A percentile compares a stretch with the other conserved stretches of the same genome.
Evolutionary conservation across 2,329 filamentous ascomycete species (phyloP).

Genomic region (Teratosphaeria zuluensis): DNA sequence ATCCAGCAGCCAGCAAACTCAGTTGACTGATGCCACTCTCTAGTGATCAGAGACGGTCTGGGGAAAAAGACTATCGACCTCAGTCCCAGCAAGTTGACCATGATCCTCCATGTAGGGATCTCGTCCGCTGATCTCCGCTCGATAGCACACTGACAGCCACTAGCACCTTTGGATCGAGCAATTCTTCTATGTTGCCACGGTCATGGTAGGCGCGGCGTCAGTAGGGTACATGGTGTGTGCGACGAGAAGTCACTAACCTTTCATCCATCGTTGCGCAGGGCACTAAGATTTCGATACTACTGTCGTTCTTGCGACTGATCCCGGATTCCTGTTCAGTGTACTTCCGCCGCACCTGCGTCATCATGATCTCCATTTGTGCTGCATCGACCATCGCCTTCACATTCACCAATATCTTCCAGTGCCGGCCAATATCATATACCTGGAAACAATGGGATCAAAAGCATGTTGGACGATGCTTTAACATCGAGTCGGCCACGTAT

Average conservation of each 20-base stretch:
- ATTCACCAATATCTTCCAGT: constrained; percentile 1
- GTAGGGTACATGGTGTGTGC: no score
- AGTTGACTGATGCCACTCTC: neutral
- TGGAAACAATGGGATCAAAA: constrained; percentile 2
- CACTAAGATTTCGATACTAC: constrained; percentile 5
- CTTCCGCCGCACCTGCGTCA: constrained; percentile 2
- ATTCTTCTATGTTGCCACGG: constrained; percentile 1
- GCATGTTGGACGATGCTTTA: constrained; percentile 11
- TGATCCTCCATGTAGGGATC: constrained; percentile 1
- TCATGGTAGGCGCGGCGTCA: neutral
- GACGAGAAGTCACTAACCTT: no score
- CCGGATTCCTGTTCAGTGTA: neutral
- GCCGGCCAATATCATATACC: constrained; percentile 1
- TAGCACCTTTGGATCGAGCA: constrained; percentile 2
- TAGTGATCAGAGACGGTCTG: constrained; percentile 2
- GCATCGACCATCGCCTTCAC: neutral
- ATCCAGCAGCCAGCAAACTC: neutral
- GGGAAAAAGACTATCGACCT: constrained; percentile 2
- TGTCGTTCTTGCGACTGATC: constrained; percentile 6
- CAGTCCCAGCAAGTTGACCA: neutral
- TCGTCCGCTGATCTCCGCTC: neutral
- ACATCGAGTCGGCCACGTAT: constrained; percentile 11
- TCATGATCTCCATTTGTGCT: constrained; percentile 1
- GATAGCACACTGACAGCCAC: neutral
- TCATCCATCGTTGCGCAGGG: neutral